phyloP scores from a whole-genome alignment of 306 rosid genomes.

The Quercus alba region DNA sequence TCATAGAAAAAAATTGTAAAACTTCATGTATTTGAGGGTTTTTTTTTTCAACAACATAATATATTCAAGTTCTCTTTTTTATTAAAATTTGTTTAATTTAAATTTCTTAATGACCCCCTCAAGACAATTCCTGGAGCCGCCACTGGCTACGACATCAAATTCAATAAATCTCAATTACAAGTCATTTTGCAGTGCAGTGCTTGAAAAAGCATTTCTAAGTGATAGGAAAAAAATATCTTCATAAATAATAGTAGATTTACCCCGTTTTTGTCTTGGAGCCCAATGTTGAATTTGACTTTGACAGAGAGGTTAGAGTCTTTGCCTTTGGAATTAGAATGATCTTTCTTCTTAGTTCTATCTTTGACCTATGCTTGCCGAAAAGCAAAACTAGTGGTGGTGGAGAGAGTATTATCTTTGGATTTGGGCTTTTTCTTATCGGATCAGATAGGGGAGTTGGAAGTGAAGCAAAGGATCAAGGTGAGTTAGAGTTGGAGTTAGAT shows the following conservation, averaged over 20 bases:
- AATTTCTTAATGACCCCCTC: too few species aligned
- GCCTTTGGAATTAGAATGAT: constrained; percentile 25
- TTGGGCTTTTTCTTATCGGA: constrained; percentile 86
- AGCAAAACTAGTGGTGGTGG: neutral
- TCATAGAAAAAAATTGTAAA: too few species aligned
- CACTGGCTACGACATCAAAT: too few species aligned
- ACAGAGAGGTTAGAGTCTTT: constrained; percentile 39
- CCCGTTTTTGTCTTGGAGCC: neutral
- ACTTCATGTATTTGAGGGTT: too few species aligned
- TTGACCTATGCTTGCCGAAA: constrained; percentile 38
- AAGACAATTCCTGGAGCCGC: too few species aligned
- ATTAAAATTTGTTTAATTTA: too few species aligned
- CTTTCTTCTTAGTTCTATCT: constrained; percentile 55
- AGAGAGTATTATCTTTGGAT: constrained; percentile 33
- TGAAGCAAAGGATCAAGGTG: constrained; percentile 57
- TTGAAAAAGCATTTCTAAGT: too few species aligned
- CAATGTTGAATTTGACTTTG: constrained; percentile 9
- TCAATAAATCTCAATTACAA: too few species aligned
- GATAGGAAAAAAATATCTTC: too few species aligned
- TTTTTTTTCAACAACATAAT: too few species aligned
- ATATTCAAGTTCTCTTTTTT: too few species aligned
- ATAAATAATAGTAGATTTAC: neutral
- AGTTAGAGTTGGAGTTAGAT: constrained; percentile 43
- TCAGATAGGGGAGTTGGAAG: constrained; percentile 71
- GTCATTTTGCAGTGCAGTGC: too few species aligned